These are phyloP conservation scores for Linnemannia elongata DNA, from an alignment of 192 early-diverging fungal species.

Conservation along the genomic window DNA sequence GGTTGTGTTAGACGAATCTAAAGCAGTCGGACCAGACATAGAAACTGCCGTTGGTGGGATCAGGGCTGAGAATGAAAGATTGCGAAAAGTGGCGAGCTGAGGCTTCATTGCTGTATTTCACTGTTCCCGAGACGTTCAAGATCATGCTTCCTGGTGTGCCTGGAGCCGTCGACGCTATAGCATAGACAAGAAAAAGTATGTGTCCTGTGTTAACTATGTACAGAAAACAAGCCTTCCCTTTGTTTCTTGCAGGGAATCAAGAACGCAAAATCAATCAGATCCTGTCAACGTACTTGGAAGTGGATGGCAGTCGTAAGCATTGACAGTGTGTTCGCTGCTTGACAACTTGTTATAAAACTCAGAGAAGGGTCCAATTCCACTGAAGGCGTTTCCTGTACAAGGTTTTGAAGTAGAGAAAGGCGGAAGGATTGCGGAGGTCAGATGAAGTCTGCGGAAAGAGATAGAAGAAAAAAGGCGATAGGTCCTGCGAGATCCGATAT, in stretches of 20 bases:
- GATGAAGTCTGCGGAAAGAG: not conserved
- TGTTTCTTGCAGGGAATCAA: not conserved
- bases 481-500: not conserved
- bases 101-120: constrained; percentile 62
- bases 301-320: constrained; percentile 65
- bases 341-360: constrained; percentile 61
- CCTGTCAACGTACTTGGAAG: constrained; percentile 53
- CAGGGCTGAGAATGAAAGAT: constrained; percentile 63
- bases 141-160: constrained; percentile 59
- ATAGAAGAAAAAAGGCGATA: not conserved
- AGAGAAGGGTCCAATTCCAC: constrained; percentile 58
- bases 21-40: constrained; percentile 66
- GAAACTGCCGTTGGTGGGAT: constrained; percentile 60
- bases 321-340: constrained; percentile 56
- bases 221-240: not conserved
- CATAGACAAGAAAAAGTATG: not conserved
- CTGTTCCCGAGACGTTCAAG: constrained; percentile 61
- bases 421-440: not conserved
- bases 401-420: not conserved
- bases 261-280: not conserved
- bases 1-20: constrained; percentile 32
- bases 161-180: constrained; percentile 40
- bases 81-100: constrained; percentile 58
- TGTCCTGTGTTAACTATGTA: not conserved
- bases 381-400: constrained; percentile 60